Base-by-base conservation (phyloP, 352 stramenopile species). In the Phytophthora pinifolia region DNA sequence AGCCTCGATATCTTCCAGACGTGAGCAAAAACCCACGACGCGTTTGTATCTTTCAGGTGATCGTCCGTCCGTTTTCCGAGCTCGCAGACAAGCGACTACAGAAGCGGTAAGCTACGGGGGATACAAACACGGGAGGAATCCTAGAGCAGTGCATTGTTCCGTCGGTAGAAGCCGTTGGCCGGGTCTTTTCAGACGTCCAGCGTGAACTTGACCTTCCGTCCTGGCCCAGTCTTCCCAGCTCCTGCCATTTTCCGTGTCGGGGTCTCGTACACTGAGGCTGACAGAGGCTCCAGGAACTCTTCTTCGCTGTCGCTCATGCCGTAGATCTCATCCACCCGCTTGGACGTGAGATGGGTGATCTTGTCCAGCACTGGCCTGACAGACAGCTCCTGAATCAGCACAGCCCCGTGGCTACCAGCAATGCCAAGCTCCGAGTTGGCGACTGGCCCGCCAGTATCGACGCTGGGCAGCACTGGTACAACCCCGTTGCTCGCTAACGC, bases 231-330 rank as follows among this genome's bases (percentile, higher is more conserved):
- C 47, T 64, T 73, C 18, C 57, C 59, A 4, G 52, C 48, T 8
- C 25, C 73, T 34, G 54, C 39, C 0, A 54, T 25, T 36, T 88
- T 91, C 30, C 64, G 70, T n/a, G 65, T 48, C 14, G 62, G 15
- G 3, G 48, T 57, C 35, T 91, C 81, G 30, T 79, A 79, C 15
- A 91, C 75, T 0, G 70, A 71, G 0, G 77, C 72, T 13, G 71
- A 83, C 29, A 89, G 54, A 9, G 70, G 70, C 46, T 94, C 83
- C 14, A 94, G 34, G 1, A 81, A 33, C 50, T 94, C 83, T 45
- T 94, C 83, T 57, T 94, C 83, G 22, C 81, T 92, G 61, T 94
- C 83, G 45, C 83, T 94, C 83, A 94, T 92, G 50, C 52, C 38
- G 59, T 91, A 94, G 33, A 94, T 94, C 50, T 90, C 79, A 47